These are phyloP conservation scores for Aspergillus indologenus DNA, from an alignment of 495 filamentous ascomycete species.

Conservation along the genomic window DNA sequence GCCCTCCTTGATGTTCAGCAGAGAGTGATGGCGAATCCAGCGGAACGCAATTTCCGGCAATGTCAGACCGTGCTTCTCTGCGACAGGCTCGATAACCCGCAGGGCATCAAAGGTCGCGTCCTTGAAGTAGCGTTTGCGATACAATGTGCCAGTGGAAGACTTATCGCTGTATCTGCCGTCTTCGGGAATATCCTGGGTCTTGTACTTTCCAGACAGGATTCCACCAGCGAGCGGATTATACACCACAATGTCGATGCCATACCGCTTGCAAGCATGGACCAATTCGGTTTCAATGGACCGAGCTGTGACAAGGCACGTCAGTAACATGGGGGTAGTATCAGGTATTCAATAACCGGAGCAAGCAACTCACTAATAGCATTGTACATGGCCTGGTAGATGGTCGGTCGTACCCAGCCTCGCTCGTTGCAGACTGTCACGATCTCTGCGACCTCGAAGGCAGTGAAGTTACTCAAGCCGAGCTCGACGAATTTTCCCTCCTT, in stretches of 20 bases:
- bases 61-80: conserved; percentile 70
- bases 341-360: too few species aligned
- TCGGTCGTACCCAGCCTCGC: conserved; percentile 64
- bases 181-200: conserved; percentile 60
- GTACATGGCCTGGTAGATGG: conserved; percentile 65
- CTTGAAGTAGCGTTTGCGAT: conserved; percentile 78
- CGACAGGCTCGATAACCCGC: conserved; percentile 66
- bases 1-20: conserved; percentile 69
- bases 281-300: conserved; percentile 79
- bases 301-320: conserved; percentile 49
- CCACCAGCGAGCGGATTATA: conserved; percentile 90
- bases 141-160: conserved; percentile 54
- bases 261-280: conserved; percentile 74
- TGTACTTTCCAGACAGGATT: conserved; percentile 82
- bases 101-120: conserved; percentile 76
- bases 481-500: conserved; percentile 84
- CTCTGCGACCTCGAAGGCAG: conserved; percentile 89
- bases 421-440: conserved; percentile 77
- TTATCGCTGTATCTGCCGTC: conserved; percentile 69
- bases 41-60: conserved; percentile 80
- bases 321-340: conserved; percentile 53
- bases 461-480: conserved; percentile 80
- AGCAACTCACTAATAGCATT: conserved; percentile 52
- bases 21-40: conserved; percentile 79
- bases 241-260: conserved; percentile 82